phyloP scores from a whole-genome alignment of 331 rosid species.

The Quercus tomentella region DNA sequence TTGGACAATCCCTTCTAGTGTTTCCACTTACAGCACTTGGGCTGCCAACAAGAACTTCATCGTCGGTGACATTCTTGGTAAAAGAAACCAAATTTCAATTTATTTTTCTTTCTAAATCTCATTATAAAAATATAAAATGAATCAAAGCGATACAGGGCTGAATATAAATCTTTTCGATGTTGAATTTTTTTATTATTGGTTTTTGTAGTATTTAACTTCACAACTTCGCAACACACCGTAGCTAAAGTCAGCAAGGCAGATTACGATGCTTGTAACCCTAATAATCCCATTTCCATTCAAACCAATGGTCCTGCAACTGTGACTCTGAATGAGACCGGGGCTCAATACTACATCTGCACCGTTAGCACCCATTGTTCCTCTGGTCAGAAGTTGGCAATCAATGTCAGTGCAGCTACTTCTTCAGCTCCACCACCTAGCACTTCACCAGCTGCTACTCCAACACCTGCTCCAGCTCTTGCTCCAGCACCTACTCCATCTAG shows the following conservation, averaged over 20 bases:
- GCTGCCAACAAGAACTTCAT: slow-evolving; percentile 44
- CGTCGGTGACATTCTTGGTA: slow-evolving; percentile 56
- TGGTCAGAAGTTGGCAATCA: slow-evolving; percentile 44
- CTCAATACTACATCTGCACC: slow-evolving; percentile 38
- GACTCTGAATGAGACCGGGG: slow-evolving; percentile 30
- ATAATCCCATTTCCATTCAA: not conserved
- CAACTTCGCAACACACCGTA: slow-evolving; percentile 38
- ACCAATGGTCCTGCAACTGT: slow-evolving; percentile 27
- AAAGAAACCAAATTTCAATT: not conserved
- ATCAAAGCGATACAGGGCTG: not conserved
- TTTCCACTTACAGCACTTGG: slow-evolving; percentile 42
- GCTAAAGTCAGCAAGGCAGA: slow-evolving; percentile 51
- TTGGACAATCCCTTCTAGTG: slow-evolving; percentile 43
- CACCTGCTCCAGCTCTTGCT: not conserved
- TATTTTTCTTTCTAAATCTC: too few relatives aligned
- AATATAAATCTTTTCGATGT: not conserved
- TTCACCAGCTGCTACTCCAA: not conserved
- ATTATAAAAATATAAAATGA: not conserved
- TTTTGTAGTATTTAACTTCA: slow-evolving; percentile 52
- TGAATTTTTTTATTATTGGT: too few relatives aligned
- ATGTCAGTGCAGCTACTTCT: slow-evolving; percentile 26
- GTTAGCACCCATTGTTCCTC: slow-evolving; percentile 18
- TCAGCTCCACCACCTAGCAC: slow-evolving; percentile 39
- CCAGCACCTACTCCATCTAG: not conserved
- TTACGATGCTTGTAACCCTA: slow-evolving; percentile 41